Evolutionary conservation across 139 green algal genomes (phyloP).

Genomic region (Nannochloris sp.): DNA sequence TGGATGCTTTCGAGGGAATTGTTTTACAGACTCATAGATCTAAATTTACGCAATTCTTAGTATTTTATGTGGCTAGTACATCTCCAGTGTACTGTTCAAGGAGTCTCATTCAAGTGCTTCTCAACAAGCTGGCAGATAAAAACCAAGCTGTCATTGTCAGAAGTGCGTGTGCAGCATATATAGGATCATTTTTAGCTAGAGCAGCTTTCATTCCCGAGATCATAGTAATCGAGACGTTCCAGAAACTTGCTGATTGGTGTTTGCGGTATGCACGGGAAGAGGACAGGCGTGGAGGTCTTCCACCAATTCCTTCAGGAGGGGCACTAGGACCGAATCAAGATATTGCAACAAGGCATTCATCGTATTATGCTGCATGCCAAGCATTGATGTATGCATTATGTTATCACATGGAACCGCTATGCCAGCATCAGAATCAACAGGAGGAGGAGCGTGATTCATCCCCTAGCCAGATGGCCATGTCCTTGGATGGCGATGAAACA

Average conservation of each 20-base stretch:
- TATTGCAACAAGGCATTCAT: constrained; percentile 15
- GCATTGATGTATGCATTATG: constrained; percentile 82
- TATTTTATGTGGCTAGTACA: constrained; percentile 54
- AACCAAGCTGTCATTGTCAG: constrained; percentile 52
- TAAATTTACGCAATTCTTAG: constrained; percentile 89
- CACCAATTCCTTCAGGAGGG: constrained; percentile 23
- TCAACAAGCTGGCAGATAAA: constrained; percentile 39
- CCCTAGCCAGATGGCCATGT: background rate
- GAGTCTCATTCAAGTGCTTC: constrained; percentile 46
- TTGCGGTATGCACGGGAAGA: constrained; percentile 30
- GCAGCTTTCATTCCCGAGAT: constrained; percentile 43
- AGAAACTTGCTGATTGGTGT: constrained; percentile 28
- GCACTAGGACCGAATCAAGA: constrained; percentile 2
- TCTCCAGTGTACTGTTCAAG: constrained; percentile 33
- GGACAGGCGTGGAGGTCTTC: constrained; percentile 23
- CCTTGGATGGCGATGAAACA: background rate
- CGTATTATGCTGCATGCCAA: constrained; percentile 69
- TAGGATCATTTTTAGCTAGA: constrained; percentile 76
- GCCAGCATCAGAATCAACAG: no score
- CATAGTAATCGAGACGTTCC: constrained; percentile 43
- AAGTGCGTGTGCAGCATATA: constrained; percentile 66
- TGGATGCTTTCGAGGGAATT: constrained; percentile 58
- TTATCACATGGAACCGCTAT: constrained; percentile 71
- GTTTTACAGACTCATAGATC: constrained; percentile 74
- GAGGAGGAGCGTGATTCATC: background rate